Conservation (phyloP, 2,329 filamentous ascomycete species). For the Cytospora mali region DNA sequence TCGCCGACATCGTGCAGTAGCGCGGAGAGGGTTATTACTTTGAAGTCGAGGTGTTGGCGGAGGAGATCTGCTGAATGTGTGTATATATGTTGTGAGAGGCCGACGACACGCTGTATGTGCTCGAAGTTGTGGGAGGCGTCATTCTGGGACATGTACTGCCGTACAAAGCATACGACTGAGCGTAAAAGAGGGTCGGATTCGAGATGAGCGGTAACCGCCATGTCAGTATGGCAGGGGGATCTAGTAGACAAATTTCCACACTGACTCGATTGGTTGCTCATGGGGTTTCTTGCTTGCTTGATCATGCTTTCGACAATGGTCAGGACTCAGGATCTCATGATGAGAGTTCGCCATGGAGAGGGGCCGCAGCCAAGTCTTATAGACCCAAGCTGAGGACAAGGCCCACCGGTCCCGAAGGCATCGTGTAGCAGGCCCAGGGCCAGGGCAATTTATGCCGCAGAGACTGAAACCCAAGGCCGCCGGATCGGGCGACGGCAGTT, state of each 20-base stretch:
- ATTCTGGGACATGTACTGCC: slow-evolving; percentile 73
- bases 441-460: slow-evolving; percentile 19
- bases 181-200: slow-evolving; percentile 53
- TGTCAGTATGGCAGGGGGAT: slow-evolving; percentile 7
- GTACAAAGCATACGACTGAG: slow-evolving; percentile 63
- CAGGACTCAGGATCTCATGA: neutral
- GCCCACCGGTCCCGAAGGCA: slow-evolving; percentile 1
- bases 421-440: slow-evolving; percentile 13
- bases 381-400: slow-evolving; percentile 9
- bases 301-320: neutral
- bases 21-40: slow-evolving; percentile 67
- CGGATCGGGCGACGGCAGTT: slow-evolving; percentile 21
- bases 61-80: slow-evolving; percentile 29
- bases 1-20: slow-evolving; percentile 90
- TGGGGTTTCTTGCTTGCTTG: neutral
- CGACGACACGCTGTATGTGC: slow-evolving; percentile 79
- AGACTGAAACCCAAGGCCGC: slow-evolving; percentile 19
- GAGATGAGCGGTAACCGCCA: slow-evolving; percentile 32
- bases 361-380: slow-evolving; percentile 16
- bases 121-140: slow-evolving; percentile 88
- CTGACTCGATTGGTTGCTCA: neutral
- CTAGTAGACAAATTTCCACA: neutral
- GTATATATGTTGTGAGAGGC: slow-evolving; percentile 70
- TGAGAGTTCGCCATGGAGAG: neutral
- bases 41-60: slow-evolving; percentile 45